phyloP scores from a whole-genome alignment of 345 rosid genomes.

The Syzygium aqueum region DNA sequence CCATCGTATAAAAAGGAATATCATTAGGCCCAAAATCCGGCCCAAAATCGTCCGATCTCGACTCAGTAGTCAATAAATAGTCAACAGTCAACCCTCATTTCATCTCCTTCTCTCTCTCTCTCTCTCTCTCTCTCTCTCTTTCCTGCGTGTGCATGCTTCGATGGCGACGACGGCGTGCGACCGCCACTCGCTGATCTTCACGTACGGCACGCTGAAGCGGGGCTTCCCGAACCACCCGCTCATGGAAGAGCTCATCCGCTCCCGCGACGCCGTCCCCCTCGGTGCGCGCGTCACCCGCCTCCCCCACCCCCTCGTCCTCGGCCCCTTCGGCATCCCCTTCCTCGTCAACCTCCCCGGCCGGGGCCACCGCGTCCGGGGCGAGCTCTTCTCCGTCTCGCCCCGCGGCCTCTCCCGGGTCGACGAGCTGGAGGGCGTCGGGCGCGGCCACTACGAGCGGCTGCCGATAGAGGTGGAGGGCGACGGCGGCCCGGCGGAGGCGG shows the following conservation, averaged over 20 bases:
- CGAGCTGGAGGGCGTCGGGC: constrained; percentile 47
- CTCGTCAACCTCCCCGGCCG: constrained; percentile 44
- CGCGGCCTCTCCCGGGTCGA: constrained; percentile 42
- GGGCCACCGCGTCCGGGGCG: constrained; percentile 51
- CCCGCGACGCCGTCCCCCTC: constrained; percentile 35
- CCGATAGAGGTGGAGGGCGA: constrained; percentile 21
- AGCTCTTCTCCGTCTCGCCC: constrained; percentile 52
- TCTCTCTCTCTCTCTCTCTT: background rate
- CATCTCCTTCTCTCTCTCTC: background rate
- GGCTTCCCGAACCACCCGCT: constrained; percentile 17
- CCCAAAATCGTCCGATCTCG: background rate
- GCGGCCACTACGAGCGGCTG: constrained; percentile 68
- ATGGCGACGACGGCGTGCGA: background rate
- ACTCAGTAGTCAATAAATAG: background rate
- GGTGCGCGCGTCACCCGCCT: constrained; percentile 34
- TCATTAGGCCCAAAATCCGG: background rate
- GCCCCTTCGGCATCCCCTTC: constrained; percentile 66
- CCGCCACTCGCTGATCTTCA: constrained; percentile 25
- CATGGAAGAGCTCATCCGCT: constrained; percentile 6
- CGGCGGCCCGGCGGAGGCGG: constrained; percentile 26
- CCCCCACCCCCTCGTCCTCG: constrained; percentile 55
- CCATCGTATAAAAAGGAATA: too few relatives aligned
- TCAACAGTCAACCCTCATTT: background rate
- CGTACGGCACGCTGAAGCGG: constrained; percentile 62
- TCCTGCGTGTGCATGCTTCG: background rate